These are phyloP conservation scores for Anastatica hierochuntica DNA, from an alignment of 345 rosid species.

Conservation along the genomic window DNA sequence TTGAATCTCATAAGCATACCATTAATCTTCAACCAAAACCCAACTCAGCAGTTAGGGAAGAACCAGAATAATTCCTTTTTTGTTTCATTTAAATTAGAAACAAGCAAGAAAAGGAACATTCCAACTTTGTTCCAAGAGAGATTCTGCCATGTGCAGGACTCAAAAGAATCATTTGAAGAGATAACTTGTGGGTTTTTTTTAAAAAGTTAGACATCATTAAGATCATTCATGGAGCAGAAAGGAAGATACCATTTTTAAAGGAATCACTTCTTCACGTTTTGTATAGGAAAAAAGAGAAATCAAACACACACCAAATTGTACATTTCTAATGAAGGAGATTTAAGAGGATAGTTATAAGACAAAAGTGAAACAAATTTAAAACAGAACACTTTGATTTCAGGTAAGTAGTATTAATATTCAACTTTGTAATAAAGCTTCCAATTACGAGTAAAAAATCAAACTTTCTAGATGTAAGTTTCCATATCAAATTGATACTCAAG, in stretches of 20 bases:
- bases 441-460: background rate
- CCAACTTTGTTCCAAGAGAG: constrained; percentile 26
- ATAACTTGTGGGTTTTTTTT: constrained; percentile 12
- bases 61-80: background rate
- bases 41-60: background rate
- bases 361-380: constrained; percentile 14
- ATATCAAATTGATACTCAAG: no score
- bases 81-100: background rate
- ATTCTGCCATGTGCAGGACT: constrained; percentile 31
- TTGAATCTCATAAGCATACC: no score
- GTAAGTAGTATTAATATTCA: background rate
- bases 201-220: constrained; percentile 24
- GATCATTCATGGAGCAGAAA: constrained; percentile 20
- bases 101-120: constrained; percentile 30
- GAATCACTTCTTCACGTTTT: background rate
- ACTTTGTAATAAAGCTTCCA: background rate
- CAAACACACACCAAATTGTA: constrained; percentile 3
- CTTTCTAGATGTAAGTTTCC: no score
- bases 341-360: constrained; percentile 6
- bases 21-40: background rate
- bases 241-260: constrained; percentile 15
- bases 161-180: constrained; percentile 12
- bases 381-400: background rate
- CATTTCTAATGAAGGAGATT: constrained; percentile 2
- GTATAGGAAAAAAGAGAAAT: constrained; percentile 9